Evolutionary conservation across 164 flowering plant genomes (phyloP), one percentile per base, ranked within the genome.

Genomic region (Dillenia suffruticosa): DNA sequence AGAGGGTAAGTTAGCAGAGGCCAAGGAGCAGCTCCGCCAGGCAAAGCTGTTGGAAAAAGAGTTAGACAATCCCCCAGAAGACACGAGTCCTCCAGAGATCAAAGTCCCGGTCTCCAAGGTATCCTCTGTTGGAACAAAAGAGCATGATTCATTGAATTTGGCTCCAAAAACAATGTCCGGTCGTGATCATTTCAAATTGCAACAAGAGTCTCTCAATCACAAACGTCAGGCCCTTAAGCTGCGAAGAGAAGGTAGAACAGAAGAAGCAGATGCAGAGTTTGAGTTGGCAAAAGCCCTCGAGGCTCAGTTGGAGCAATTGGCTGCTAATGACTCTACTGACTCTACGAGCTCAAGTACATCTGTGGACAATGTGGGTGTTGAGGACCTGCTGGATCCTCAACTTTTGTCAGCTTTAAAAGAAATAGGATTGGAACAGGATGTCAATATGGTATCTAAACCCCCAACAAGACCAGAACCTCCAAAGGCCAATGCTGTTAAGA

Each of bases 331-430:
- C 63, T 54, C 72, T 8, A 46, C 19, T 9, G 61, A 71, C 63
- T 54, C 72, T 8, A 46, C 19, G 9, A 61, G 60, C 46, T 26
- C 73, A 45, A 58, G 44, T 12, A 66, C 67, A 47, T 44, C 76
- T 56, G 49, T 46, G 10, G 87, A 77, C 65, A 83, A 79, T 75
- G 78, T 76, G 17, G 64, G 62, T 8, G 75, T 93, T 53, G 98
- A 86, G 70, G 91, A 84, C 76, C 72, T 93, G 72, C 91, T 93
- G 10, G 98, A 93, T 80, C 97, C 97, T 69, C 92, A 90, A 57
- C 87, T 94, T 56, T 52, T 94, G 54, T 83, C 97, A 56, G 91
- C 95, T n/a, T 68, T 91, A 49, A 85, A 77, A 74, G 87, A 87
- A 16, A 77, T 89, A 53, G 97, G 97, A 40, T 44, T 84, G 55